Base-by-base conservation (phyloP, 768 basidiomycete species). In the Lanmaoa rubissima region DNA sequence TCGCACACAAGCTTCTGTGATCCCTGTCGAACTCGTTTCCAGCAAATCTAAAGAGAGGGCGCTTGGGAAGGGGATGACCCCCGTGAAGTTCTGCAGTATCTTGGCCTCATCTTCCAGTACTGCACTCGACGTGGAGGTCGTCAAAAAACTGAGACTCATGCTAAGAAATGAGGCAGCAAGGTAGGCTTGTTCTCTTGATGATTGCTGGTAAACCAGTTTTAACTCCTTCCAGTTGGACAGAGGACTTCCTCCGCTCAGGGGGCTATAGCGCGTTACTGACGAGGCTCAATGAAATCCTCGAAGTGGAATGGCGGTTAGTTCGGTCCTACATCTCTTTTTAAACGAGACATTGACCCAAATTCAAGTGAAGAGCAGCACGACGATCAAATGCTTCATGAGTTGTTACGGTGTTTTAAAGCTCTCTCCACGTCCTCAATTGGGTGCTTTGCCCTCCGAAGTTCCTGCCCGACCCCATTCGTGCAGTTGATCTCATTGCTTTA, bases 281-380 rank as follows among this genome's bases (percentile, higher is more conserved):
- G 0, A 79, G 93, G 52, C 74, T 98, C 24, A 91, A 94, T 57
- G 95, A 99, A 72, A 80, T 98, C 17, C 79, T 99, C 1, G 91
- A 94, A 64, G 85, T 98, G 36, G 97, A 99, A 73, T 99, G 97
- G 97, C 86, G 96, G 92, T 92, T 62, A 58, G 84, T 76, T n/a
- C 8, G 35, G n/a, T 21, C 40, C 26, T 51, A 1, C 48, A 38
- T 42, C 19, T 21, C 21, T 21, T 21, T 43, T 51, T 9, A 34
- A 44, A 38, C 39, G 8, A 35, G 35, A 48, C 19, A 24, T 57
- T 69, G 41, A 68, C 46, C 28, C 54, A 26, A 26, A 41, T 34
- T 60, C n/a, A 65, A 94, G 94, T 61, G 96, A 98, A 70, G 97
- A 99, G 68, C 96, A 98, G 67, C 96, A 97, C 61, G 97, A 97